These are phyloP conservation scores for Trichosporon asahii DNA, from an alignment of 1,284 basidiomycete species.

Conservation along the genomic window DNA sequence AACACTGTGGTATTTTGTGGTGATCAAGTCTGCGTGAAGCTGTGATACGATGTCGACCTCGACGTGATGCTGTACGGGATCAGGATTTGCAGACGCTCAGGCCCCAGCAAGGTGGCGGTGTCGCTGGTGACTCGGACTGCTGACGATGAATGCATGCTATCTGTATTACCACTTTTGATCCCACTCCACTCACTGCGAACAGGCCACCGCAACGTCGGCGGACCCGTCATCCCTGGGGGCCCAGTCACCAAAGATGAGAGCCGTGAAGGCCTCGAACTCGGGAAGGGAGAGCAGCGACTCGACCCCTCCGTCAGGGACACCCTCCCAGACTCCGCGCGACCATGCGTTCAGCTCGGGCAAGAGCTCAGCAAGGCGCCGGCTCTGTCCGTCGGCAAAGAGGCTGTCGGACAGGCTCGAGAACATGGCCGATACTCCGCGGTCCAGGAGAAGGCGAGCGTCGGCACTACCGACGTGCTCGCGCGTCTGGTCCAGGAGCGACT, in stretches of 20 bases:
- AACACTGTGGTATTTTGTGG: too few relatives aligned
- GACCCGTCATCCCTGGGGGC: conserved; percentile 25
- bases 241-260: conserved; percentile 52
- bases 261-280: conserved; percentile 48
- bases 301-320: conserved; percentile 46
- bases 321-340: conserved; percentile 49
- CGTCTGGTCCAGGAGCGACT: conserved; percentile 40
- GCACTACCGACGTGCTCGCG: conserved; percentile 38
- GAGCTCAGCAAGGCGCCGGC: conserved; percentile 37
- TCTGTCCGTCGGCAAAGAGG: conserved; percentile 22
- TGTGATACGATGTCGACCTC: too few relatives aligned
- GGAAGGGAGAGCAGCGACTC: conserved; percentile 40
- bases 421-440: conserved; percentile 41
- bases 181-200: conserved; percentile 1
- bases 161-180: background rate
- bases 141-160: background rate
- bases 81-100: background rate
- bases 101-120: too few relatives aligned
- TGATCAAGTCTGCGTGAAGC: too few relatives aligned
- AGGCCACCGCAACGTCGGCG: background rate
- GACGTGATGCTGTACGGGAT: too few relatives aligned
- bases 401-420: conserved; percentile 28
- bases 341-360: conserved; percentile 45
- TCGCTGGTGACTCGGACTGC: background rate
- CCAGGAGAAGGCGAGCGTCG: conserved; percentile 43